phyloP scores from a whole-genome alignment of 2,329 filamentous ascomycete species.

The Apiospora aurea region DNA sequence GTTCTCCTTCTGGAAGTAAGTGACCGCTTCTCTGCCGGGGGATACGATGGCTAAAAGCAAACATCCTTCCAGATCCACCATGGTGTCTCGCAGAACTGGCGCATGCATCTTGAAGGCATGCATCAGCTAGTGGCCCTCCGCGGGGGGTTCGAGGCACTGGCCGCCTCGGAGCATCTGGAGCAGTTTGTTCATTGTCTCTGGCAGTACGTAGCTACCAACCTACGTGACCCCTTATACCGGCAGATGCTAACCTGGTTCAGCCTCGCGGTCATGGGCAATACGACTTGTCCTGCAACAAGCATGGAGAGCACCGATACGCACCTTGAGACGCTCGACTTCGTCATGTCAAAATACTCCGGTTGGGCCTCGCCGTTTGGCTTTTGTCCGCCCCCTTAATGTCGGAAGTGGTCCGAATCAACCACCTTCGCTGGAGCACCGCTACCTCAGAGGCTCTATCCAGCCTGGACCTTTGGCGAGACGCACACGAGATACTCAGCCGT shows the following conservation, averaged over 20 bases:
- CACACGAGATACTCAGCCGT: slow-evolving; percentile 35
- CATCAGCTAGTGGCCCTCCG: slow-evolving; percentile 42
- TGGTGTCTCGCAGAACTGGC: slow-evolving; percentile 42
- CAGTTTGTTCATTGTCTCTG: slow-evolving; percentile 38
- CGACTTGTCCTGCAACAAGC: slow-evolving; percentile 44
- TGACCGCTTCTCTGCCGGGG: slow-evolving; percentile 1
- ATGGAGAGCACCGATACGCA: slow-evolving; percentile 37
- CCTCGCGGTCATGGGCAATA: slow-evolving; percentile 44
- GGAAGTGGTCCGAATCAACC: slow-evolving; percentile 45
- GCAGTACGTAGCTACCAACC: slow-evolving; percentile 33
- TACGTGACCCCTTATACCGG: neutral
- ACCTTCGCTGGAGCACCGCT: slow-evolving; percentile 40
- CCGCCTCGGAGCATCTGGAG: slow-evolving; percentile 30
- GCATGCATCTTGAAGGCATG: slow-evolving; percentile 44
- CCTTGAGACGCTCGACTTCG: slow-evolving; percentile 37
- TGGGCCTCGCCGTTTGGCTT: slow-evolving; percentile 37
- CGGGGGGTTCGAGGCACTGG: slow-evolving; percentile 40
- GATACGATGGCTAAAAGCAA: slow-evolving; percentile 4
- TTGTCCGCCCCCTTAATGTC: slow-evolving; percentile 43
- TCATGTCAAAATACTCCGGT: slow-evolving; percentile 30
- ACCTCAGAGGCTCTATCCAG: neutral
- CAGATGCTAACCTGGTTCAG: slow-evolving; percentile 34
- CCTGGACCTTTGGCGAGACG: slow-evolving; percentile 30
- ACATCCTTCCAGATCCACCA: slow-evolving; percentile 38
- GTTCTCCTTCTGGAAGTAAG: slow-evolving; percentile 44